Evolutionary conservation across 352 stramenopile genomes (phyloP), one percentile per base, ranked within the genome.

Genomic region (Peronospora belbahrii): DNA sequence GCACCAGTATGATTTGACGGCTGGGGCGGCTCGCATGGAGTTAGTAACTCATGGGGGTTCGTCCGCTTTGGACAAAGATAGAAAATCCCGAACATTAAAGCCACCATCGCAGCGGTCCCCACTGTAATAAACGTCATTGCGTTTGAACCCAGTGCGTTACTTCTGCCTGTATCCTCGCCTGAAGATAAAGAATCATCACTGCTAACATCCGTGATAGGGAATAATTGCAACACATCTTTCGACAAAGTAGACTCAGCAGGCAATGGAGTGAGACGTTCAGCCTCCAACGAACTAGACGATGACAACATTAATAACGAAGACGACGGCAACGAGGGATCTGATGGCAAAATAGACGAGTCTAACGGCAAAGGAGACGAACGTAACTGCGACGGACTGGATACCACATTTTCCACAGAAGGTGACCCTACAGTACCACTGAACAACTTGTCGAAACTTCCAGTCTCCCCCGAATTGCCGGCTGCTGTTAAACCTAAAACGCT

Each of bases 111-210:
- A 18, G 58, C 42, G 19, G 42, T 50, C 14, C 55, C 63, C 30
- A 73, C 51, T n/a, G 67, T 52, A 28, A 73, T 61, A 32, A 59
- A 56, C n/a, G 55, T 52, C 39, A 67, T 48, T 15, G 34, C 45
- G 49, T 70, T 59, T 17, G 44, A 41, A 20, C 37, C 37, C 35
- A 69, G 34, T 10, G 45, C 19, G 27, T 18, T 49, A 32, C 19
- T 52, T 25, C 33, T 42, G 3, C 42, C 41, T 20, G 30, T 47
- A 4, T 54, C 42, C 6, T 41, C 47, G 19, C 40, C 48, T 13
- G 56, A 44, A 39, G 43, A 45, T 31, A 48, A 37, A 14, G 43
- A 53, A 6, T 48, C 40, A 14, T 57, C 33, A 14, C 40, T 56
- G 19, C 59, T 34, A 17, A 59, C 39, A 17, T 56, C 63, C 7